Conservation (phyloP, 768 basidiomycete species). For the Steccherinum ochraceum region DNA sequence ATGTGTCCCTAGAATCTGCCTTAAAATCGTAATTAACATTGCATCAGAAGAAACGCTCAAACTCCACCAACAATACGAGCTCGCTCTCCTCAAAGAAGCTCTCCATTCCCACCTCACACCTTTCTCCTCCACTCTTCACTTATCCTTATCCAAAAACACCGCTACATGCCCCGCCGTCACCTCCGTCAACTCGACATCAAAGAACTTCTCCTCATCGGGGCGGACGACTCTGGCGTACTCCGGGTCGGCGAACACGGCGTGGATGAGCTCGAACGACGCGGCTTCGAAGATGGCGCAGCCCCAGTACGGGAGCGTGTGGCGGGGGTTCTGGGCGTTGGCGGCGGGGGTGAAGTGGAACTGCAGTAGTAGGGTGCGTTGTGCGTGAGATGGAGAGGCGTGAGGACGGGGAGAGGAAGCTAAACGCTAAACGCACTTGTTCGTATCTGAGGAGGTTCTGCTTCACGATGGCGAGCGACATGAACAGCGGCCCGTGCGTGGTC, state of each 20-base stretch:
- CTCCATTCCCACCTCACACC: too few relatives aligned
- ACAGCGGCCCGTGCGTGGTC: constrained; percentile 21
- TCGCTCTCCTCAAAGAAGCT: too few relatives aligned
- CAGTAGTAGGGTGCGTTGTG: background rate
- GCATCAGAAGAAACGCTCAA: too few relatives aligned
- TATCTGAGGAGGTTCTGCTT: constrained; percentile 29
- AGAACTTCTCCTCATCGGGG: constrained; percentile 14
- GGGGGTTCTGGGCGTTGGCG: background rate
- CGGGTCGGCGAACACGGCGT: constrained; percentile 19
- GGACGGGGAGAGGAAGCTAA: background rate
- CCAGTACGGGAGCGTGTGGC: constrained; percentile 16
- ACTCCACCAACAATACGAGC: too few relatives aligned
- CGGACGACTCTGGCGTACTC: constrained; percentile 13
- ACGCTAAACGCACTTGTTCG: constrained; percentile 24
- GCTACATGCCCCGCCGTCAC: constrained; percentile 6
- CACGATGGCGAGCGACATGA: constrained; percentile 25
- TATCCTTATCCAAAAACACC: constrained; percentile 4
- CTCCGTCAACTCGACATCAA: constrained; percentile 12
- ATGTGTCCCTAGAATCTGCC: too few relatives aligned
- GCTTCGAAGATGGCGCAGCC: constrained; percentile 28
- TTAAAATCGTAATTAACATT: too few relatives aligned
- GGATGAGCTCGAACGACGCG: constrained; percentile 26
- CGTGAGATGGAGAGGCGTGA: background rate
- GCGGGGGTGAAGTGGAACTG: constrained; percentile 16
- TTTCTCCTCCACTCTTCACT: too few relatives aligned